A percentile compares a stretch with the other conserved stretches of the same genome.
phyloP scores from a whole-genome alignment of 495 filamentous ascomycete species.

The Physcia stellaris region DNA sequence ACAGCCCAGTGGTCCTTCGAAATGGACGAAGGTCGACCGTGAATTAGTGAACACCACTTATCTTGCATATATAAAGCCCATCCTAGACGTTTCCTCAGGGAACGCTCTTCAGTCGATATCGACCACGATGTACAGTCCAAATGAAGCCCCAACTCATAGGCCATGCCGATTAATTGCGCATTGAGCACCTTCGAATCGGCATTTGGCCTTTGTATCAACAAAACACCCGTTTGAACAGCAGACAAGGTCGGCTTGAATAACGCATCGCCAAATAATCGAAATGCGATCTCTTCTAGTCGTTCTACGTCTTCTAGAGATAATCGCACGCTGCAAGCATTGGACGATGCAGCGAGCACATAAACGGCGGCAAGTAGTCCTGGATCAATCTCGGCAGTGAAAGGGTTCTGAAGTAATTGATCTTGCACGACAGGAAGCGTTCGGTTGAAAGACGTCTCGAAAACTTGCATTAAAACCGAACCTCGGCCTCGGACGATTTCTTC shows the following conservation, averaged over 20 bases:
- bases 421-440: slow-evolving; percentile 87
- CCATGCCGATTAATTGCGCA: slow-evolving; percentile 51
- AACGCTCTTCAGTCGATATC: slow-evolving; percentile 38
- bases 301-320: slow-evolving; percentile 51
- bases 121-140: slow-evolving; percentile 43
- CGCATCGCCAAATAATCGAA: slow-evolving; percentile 57
- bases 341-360: slow-evolving; percentile 83
- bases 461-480: slow-evolving; percentile 64
- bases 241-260: slow-evolving; percentile 81
- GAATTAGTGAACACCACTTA: slow-evolving; percentile 43
- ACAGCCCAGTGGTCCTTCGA: slow-evolving; percentile 43
- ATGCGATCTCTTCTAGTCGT: slow-evolving; percentile 64
- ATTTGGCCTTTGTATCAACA: slow-evolving; percentile 79
- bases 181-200: slow-evolving; percentile 78
- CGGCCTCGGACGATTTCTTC: slow-evolving; percentile 73
- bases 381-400: slow-evolving; percentile 57
- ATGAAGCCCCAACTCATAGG: slow-evolving; percentile 42
- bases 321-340: slow-evolving; percentile 63
- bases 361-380: slow-evolving; percentile 78
- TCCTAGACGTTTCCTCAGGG: slow-evolving; percentile 42
- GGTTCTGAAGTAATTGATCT: slow-evolving; percentile 73
- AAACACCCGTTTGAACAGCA: slow-evolving; percentile 78
- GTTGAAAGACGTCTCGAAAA: slow-evolving; percentile 82
- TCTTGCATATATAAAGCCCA: slow-evolving; percentile 50
- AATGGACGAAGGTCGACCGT: slow-evolving; percentile 43